Conservation (phyloP, 176 grass and related monocot genomes). For the Stipa capillata region DNA sequence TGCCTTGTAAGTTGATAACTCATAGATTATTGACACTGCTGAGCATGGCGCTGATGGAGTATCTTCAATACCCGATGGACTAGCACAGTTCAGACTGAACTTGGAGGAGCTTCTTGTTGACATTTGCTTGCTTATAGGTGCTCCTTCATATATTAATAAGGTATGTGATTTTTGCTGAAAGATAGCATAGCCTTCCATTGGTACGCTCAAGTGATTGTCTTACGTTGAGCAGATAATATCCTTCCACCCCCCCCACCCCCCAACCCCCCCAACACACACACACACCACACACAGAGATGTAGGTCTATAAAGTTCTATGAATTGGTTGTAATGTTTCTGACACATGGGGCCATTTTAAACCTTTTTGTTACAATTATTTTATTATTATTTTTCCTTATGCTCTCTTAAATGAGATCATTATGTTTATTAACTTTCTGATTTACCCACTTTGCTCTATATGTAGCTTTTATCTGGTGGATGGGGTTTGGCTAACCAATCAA, state of each 20-base stretch:
- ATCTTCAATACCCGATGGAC: slow-evolving; percentile 58
- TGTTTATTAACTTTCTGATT: slow-evolving; percentile 3
- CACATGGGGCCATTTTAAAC: not conserved
- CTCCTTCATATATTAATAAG: slow-evolving; percentile 65
- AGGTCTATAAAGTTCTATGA: not conserved
- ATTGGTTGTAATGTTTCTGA: not conserved
- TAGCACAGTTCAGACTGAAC: slow-evolving; percentile 75
- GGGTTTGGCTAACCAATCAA: slow-evolving; percentile 53
- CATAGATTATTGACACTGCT: slow-evolving; percentile 53
- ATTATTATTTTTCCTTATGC: not conserved
- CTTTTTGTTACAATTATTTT: not conserved
- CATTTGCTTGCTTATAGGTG: slow-evolving; percentile 83
- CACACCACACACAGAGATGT: no score
- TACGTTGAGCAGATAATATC: no score
- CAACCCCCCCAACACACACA: no score
- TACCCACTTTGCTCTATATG: slow-evolving; percentile 18
- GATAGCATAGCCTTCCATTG: not conserved
- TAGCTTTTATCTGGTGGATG: slow-evolving; percentile 70
- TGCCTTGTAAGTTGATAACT: slow-evolving; percentile 17
- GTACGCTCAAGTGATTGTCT: no score
- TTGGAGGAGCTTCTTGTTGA: slow-evolving; percentile 91
- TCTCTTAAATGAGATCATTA: not conserved
- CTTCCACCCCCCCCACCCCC: no score
- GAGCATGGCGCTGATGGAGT: slow-evolving; percentile 33
- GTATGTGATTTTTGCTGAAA: slow-evolving; percentile 23